These are phyloP conservation scores for Trifolium subterraneum DNA, from an alignment of 306 rosid genomes.

Conservation along the genomic window DNA sequence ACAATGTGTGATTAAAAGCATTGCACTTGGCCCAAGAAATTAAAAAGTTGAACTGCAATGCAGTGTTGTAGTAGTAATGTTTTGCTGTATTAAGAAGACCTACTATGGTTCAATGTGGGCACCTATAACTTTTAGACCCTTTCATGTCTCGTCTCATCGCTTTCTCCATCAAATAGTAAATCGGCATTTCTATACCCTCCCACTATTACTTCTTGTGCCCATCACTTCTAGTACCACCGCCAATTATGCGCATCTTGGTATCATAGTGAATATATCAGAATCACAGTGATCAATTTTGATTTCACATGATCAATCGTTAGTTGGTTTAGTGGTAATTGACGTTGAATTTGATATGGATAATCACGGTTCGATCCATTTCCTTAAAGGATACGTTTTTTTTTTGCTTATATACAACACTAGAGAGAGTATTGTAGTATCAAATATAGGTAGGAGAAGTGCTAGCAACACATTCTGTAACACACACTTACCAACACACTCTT, in stretches of 20 bases:
- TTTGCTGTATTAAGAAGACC: conserved; percentile 50
- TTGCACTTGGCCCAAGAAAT: conserved; percentile 13
- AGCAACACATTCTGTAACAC: too few species aligned
- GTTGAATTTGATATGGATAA: too few species aligned
- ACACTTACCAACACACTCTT: too few species aligned
- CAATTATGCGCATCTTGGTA: not conserved
- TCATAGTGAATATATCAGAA: not conserved
- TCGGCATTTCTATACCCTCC: conserved; percentile 31
- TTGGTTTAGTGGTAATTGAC: too few species aligned
- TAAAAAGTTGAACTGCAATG: conserved; percentile 33
- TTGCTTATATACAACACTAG: too few species aligned
- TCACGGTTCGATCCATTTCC: too few species aligned
- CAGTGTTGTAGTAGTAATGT: conserved; percentile 45
- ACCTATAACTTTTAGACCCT: conserved; percentile 49
- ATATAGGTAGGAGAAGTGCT: too few species aligned
- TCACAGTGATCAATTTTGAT: too few species aligned
- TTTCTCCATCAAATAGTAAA: conserved; percentile 45
- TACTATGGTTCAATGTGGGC: conserved; percentile 42
- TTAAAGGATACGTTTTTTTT: too few species aligned
- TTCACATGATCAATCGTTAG: too few species aligned
- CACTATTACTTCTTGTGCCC: conserved; percentile 45
- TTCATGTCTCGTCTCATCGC: conserved; percentile 47
- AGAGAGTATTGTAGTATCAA: too few species aligned
- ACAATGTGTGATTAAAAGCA: too few species aligned
- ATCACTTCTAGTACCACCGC: conserved; percentile 8